Base-by-base conservation (phyloP, 176 grass and related monocot species). In the Cenchrus fungigraminus region DNA sequence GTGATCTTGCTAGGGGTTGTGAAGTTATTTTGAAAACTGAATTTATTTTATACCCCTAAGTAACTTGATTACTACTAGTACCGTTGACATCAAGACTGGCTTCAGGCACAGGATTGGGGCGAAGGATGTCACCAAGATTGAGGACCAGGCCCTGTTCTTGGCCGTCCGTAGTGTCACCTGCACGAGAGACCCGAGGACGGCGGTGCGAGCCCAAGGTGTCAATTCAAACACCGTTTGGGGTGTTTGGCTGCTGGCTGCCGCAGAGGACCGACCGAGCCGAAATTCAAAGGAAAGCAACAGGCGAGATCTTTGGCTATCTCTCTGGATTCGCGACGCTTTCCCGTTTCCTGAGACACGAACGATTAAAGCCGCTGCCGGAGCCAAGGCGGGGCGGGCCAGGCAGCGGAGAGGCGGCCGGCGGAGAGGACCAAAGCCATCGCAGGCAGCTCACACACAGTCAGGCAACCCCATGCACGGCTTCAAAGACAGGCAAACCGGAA, bases 281-380 rank as follows among this genome's bases (percentile, higher is more conserved):
- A 81, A 22, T 69, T 81, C 49, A 69, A 81, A 68, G 52, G 79
- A 68, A 81, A 57, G 29, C 65, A 28, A 1, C 28, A 54, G 37
- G 50, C 79, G 5, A 65, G 16, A 70, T 82, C 67, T 72, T 61
- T 60, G 40, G 67, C 80, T 71, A 17, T 46, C 34, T 59, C 79
- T 82, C 67, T 70, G 66, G 67, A 72, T 61, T 73, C 80, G 68
- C 55, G 54, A 17, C 68, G 20, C 79, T 82, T 72, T 62, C 80
- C 55, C 80, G 68, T 73, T 73, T 82, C 80, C 54, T 83, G 68
- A 73, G 80, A 73, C 68, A 82, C 80, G 44, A 47, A 68, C 55
- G 66, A 83, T 73, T 61, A 83, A 83, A 83, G 80, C 79, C 3
- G 64, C 78, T 52, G 79, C 78, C 17, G 31, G 31, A 32, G 31